A percentile compares a stretch with the other conserved stretches of the same genome.
Evolutionary conservation across 768 basidiomycete genomes (phyloP).

Genomic region (Imleria badia): DNA sequence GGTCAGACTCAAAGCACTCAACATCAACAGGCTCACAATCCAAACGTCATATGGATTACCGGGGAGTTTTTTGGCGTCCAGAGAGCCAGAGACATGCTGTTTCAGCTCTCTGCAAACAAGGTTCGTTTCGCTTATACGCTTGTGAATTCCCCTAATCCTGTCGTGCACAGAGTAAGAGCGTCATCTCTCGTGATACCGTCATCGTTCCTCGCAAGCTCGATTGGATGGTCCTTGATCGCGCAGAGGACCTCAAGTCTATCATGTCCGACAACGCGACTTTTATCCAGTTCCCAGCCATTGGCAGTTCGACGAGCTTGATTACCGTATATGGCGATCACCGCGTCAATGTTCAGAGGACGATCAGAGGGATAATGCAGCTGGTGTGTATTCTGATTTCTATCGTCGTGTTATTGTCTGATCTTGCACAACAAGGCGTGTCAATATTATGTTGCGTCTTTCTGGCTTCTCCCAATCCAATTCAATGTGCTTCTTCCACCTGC

Average conservation of each 20-base stretch:
- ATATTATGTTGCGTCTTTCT: constrained; percentile 96
- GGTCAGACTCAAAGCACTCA: constrained; percentile 20
- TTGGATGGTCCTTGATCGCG: constrained; percentile 97
- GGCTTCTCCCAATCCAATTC: constrained; percentile 92
- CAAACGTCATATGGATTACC: constrained; percentile 91
- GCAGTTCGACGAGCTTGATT: constrained; percentile 89
- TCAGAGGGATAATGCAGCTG: constrained; percentile 91
- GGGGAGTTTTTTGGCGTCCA: constrained; percentile 98
- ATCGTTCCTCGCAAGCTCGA: constrained; percentile 96
- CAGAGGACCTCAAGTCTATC: constrained; percentile 86
- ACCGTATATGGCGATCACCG: constrained; percentile 93
- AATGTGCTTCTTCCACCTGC: constrained; percentile 86
- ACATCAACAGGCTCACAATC: constrained; percentile 48
- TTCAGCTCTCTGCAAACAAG: constrained; percentile 84
- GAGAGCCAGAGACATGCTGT: constrained; percentile 92
- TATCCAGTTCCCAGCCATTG: constrained; percentile 90
- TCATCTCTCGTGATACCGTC: constrained; percentile 91
- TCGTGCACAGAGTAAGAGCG: constrained; percentile 67
- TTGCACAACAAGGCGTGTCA: constrained; percentile 69
- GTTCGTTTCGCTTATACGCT: constrained; percentile 36
- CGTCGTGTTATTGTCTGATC: constrained; percentile 22
- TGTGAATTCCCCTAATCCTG: background rate
- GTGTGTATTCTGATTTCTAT: constrained; percentile 48
- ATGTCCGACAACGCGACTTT: constrained; percentile 98
- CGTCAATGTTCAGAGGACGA: constrained; percentile 92